Percentiles rank a stretch among this genome's conserved stretches.
These are phyloP conservation scores for Colletotrichum horii DNA, from an alignment of 2,329 filamentous ascomycete species.

Conservation along the genomic window DNA sequence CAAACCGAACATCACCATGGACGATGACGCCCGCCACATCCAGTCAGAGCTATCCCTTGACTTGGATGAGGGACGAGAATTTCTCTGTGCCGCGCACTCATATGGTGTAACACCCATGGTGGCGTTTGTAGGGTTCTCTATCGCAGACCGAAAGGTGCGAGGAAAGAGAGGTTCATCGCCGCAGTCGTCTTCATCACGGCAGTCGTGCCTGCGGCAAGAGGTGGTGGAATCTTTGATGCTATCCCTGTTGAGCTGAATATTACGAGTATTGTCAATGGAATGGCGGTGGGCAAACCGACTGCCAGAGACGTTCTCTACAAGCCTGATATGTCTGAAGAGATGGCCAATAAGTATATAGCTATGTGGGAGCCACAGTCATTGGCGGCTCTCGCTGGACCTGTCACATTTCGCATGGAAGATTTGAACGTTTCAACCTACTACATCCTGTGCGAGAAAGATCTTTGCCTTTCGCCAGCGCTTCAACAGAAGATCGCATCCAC, in stretches of 20 bases:
- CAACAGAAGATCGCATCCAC: background rate
- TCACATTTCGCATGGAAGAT: background rate
- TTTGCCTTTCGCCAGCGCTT: background rate
- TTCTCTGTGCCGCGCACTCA: background rate
- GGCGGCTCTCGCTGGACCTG: background rate
- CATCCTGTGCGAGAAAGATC: background rate
- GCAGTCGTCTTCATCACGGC: background rate
- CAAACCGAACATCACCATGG: background rate
- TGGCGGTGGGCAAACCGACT: background rate
- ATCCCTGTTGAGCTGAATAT: background rate
- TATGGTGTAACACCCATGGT: background rate
- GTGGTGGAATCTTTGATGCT: background rate
- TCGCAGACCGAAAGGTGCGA: background rate
- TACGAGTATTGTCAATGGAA: background rate
- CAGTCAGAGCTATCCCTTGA: background rate
- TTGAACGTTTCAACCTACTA: background rate
- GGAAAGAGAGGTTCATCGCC: background rate
- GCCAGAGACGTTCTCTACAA: background rate
- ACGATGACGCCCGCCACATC: background rate
- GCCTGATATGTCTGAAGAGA: background rate
- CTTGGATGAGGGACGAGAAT: background rate
- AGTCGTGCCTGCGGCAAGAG: background rate
- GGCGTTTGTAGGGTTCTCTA: background rate
- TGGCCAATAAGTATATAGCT: background rate
- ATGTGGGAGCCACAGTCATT: background rate